Percentiles rank a stretch among this genome's conserved stretches.
Conservation (phyloP, 495 filamentous ascomycete species). For the Podospora fimiseda region DNA sequence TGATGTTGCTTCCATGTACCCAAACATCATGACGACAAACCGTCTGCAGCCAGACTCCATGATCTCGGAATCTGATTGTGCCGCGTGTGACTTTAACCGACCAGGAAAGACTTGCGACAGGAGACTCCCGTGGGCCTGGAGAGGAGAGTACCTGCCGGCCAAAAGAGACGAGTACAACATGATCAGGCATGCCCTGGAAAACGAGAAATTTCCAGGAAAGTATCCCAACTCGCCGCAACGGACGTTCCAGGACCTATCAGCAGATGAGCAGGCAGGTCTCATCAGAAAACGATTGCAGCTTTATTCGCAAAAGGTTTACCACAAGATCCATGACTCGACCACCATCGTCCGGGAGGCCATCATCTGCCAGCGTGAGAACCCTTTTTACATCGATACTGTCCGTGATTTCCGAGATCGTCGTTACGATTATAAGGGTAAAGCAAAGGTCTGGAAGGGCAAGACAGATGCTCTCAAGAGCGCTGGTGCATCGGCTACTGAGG, state of each 20-base stretch:
- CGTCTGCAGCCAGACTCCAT: slow-evolving; percentile 96
- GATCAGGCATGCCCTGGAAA: slow-evolving; percentile 88
- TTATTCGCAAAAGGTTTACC: slow-evolving; percentile 98
- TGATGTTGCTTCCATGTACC: slow-evolving; percentile 99
- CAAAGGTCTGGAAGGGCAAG: slow-evolving; percentile 98
- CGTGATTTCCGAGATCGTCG: slow-evolving; percentile 90
- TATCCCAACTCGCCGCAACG: slow-evolving; percentile 61
- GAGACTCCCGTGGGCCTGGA: slow-evolving; percentile 93
- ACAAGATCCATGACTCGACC: slow-evolving; percentile 94
- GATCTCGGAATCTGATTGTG: slow-evolving; percentile 93
- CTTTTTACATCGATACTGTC: slow-evolving; percentile 97
- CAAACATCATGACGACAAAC: slow-evolving; percentile 99
- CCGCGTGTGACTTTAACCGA: slow-evolving; percentile 96
- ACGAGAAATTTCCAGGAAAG: slow-evolving; percentile 80
- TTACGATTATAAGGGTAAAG: slow-evolving; percentile 96
- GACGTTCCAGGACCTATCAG: slow-evolving; percentile 71
- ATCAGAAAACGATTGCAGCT: slow-evolving; percentile 84
- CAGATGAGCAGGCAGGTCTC: slow-evolving; percentile 75
- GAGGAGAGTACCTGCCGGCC: slow-evolving; percentile 93
- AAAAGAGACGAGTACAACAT: slow-evolving; percentile 99
- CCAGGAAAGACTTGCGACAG: slow-evolving; percentile 97
- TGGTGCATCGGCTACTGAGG: slow-evolving; percentile 66
- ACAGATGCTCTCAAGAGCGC: slow-evolving; percentile 76
- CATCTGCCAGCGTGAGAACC: slow-evolving; percentile 97
- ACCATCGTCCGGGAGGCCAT: slow-evolving; percentile 94